Percentiles rank a stretch among this genome's conserved stretches.
Conservation (phyloP, 2,329 filamentous ascomycete species). For the Hymenoscyphus salicellus region DNA sequence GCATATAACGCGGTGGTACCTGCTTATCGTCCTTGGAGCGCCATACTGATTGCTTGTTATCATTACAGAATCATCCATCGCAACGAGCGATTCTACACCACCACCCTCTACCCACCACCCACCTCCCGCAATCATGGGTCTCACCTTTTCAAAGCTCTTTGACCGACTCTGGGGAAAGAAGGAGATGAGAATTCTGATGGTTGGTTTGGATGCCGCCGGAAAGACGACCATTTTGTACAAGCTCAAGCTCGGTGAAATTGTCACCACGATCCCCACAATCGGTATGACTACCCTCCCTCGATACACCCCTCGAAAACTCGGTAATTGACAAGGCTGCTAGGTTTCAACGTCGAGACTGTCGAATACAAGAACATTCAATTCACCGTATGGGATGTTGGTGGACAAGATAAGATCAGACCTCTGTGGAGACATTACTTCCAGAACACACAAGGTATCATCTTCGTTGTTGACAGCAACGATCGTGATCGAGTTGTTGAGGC, state of each 20-base stretch:
- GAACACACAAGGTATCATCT: constrained; percentile 88
- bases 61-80: constrained; percentile 8
- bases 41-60: constrained; percentile 7
- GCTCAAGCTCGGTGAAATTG: constrained; percentile 95
- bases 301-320: neutral
- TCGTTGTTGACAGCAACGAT: constrained; percentile 96
- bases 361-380: constrained; percentile 99
- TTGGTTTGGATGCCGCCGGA: constrained; percentile 94
- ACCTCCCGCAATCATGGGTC: constrained; percentile 65
- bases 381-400: constrained; percentile 98
- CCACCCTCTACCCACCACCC: neutral
- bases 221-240: constrained; percentile 99
- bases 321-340: neutral
- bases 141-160: constrained; percentile 92
- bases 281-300: constrained; percentile 37
- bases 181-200: constrained; percentile 98
- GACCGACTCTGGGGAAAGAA: constrained; percentile 98
- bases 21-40: neutral
- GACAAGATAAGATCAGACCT: constrained; percentile 97
- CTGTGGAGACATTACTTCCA: constrained; percentile 94
- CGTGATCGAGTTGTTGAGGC: constrained; percentile 89
- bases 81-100: constrained; percentile 2
- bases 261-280: constrained; percentile 96
- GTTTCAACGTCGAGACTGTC: constrained; percentile 98
- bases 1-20: constrained; percentile 6